Evolutionary conservation across 1,139 yeast species (phyloP).

Genomic region (Suhomyces wounanorum): DNA sequence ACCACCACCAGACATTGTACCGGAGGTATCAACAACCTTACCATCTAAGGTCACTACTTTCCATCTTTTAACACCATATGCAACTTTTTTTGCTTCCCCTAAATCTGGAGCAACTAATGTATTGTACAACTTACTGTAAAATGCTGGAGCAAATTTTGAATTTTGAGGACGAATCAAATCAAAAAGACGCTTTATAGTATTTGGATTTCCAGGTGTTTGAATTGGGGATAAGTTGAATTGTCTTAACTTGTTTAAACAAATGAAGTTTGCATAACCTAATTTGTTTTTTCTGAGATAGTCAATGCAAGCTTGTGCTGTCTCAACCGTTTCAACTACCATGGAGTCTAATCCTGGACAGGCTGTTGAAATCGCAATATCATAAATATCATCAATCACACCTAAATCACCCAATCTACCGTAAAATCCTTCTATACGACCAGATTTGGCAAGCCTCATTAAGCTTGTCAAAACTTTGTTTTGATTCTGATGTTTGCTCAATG

Average conservation of each 20-base stretch:
- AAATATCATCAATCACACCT: constrained; percentile 83
- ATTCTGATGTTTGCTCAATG: constrained; percentile 59
- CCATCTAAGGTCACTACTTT: constrained; percentile 95
- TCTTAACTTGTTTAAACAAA: constrained; percentile 74
- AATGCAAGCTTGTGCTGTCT: constrained; percentile 89
- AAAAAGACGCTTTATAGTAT: constrained; percentile 75
- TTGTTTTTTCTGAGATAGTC: constrained; percentile 82
- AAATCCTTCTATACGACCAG: constrained; percentile 86
- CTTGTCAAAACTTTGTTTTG: constrained; percentile 75
- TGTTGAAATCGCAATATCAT: constrained; percentile 92
- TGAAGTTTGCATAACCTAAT: constrained; percentile 88
- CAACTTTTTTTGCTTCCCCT: constrained; percentile 82
- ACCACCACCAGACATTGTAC: constrained; percentile 98
- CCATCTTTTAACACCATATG: constrained; percentile 78
- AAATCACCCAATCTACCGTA: constrained; percentile 89
- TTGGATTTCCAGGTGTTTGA: constrained; percentile 67
- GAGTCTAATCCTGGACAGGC: constrained; percentile 93
- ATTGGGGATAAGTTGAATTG: constrained; percentile 60
- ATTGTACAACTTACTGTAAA: constrained; percentile 81
- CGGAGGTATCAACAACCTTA: constrained; percentile 88
- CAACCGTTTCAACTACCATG: constrained; percentile 92
- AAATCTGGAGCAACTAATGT: constrained; percentile 84
- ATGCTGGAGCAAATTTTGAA: constrained; percentile 77
- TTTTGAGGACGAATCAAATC: constrained; percentile 76
- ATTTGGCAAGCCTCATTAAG: constrained; percentile 64